A percentile compares a stretch with the other conserved stretches of the same genome.
Evolutionary conservation across 768 basidiomycete genomes (phyloP).

Genomic region (Epithele typhae): DNA sequence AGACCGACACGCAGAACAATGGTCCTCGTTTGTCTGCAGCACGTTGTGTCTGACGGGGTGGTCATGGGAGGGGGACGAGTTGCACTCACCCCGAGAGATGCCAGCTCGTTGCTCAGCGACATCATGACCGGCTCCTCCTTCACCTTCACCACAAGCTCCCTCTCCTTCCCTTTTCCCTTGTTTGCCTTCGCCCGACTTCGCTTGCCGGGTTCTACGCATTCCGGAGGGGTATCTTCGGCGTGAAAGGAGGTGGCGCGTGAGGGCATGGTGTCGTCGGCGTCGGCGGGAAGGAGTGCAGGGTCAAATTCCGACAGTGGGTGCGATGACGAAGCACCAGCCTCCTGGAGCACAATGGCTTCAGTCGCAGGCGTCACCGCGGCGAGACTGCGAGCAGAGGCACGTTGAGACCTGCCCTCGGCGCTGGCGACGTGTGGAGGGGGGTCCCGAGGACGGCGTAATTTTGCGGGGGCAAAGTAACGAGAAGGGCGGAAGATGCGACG

Average conservation of each 20-base stretch:
- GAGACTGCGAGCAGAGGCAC: constrained; percentile 24
- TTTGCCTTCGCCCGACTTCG: constrained; percentile 8
- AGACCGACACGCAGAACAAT: constrained; percentile 81
- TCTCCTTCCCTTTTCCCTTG: constrained; percentile 45
- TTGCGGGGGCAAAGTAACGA: neutral
- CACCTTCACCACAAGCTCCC: constrained; percentile 36
- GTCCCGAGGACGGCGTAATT: neutral
- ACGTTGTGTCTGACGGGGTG: too few relatives aligned
- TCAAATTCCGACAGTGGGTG: constrained; percentile 53
- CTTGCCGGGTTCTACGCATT: constrained; percentile 4
- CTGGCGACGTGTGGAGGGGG: constrained; percentile 6
- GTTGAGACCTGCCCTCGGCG: constrained; percentile 21
- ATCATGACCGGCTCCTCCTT: constrained; percentile 41
- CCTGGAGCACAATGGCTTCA: constrained; percentile 13
- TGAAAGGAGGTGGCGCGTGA: constrained; percentile 57
- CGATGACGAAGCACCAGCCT: constrained; percentile 33
- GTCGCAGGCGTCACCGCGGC: constrained; percentile 8
- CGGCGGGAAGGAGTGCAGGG: constrained; percentile 45
- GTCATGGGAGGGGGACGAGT: too few relatives aligned
- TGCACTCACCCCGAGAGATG: too few relatives aligned
- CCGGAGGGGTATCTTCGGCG: constrained; percentile 21
- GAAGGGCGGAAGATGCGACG: too few relatives aligned
- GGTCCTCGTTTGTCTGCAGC: constrained; percentile 65
- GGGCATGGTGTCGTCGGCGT: constrained; percentile 53
- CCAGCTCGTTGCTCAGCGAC: constrained; percentile 33